phyloP scores from a whole-genome alignment of 768 basidiomycete species.

The Amanita exitialis region DNA sequence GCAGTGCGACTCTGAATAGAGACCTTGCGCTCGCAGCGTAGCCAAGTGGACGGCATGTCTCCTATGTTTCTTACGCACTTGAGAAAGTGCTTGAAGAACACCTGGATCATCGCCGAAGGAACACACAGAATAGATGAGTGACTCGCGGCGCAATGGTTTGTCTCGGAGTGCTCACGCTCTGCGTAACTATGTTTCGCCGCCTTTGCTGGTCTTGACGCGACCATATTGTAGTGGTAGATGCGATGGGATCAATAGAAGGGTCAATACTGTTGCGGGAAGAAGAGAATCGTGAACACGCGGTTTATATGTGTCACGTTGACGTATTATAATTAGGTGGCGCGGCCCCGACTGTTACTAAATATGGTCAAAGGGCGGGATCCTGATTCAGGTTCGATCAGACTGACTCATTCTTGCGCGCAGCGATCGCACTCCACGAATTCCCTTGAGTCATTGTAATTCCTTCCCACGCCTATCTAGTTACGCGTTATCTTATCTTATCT shows the following conservation, averaged over 20 bases:
- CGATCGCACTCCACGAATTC: too few species aligned
- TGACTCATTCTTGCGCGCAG: not conserved
- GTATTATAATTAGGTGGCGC: conserved; percentile 2
- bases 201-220: conserved; percentile 9
- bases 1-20: not conserved
- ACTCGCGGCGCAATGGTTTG: not conserved
- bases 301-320: conserved; percentile 1
- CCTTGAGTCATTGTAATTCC: too few species aligned
- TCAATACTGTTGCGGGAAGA: not conserved
- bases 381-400: conserved; percentile 1
- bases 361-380: not conserved
- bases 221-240: conserved; percentile 7
- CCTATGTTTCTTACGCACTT: conserved; percentile 33
- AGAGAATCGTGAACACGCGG: not conserved
- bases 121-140: not conserved
- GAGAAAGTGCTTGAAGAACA: conserved; percentile 34
- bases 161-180: conserved; percentile 13
- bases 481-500: too few species aligned
- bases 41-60: conserved; percentile 35
- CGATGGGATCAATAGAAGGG: not conserved
- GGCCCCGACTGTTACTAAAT: conserved; percentile 1
- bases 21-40: conserved; percentile 36
- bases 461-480: too few species aligned
- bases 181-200: conserved; percentile 12
- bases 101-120: conserved; percentile 19